These are phyloP conservation scores for Circinella umbellata DNA, from an alignment of 371 early-diverging fungal species.

Conservation along the genomic window DNA sequence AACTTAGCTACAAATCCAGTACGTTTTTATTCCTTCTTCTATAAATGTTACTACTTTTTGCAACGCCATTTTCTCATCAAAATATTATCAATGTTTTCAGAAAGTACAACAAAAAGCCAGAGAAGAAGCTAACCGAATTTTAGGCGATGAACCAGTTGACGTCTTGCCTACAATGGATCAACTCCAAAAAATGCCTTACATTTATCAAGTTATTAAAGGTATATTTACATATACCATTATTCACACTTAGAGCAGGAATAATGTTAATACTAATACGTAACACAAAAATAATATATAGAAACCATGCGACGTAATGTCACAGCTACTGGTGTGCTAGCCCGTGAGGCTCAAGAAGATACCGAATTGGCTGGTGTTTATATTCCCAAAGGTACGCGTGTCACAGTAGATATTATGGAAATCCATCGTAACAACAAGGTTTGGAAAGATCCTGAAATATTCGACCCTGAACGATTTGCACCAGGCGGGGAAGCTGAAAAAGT, in stretches of 20 bases:
- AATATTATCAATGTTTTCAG: conserved; percentile 1
- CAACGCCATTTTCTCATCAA: too few species aligned
- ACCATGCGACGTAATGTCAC: conserved; percentile 22
- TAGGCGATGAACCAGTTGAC: conserved; percentile 49
- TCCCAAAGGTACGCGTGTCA: conserved; percentile 19
- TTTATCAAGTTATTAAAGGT: conserved; percentile 42
- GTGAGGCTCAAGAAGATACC: conserved; percentile 15
- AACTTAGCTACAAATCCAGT: conserved; percentile 32
- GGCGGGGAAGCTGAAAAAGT: conserved; percentile 22
- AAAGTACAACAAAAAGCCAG: conserved; percentile 52
- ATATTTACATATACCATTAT: background rate
- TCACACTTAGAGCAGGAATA: background rate
- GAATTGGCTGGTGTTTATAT: conserved; percentile 14
- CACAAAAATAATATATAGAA: conserved; percentile 12
- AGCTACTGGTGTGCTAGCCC: conserved; percentile 2
- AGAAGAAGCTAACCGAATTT: conserved; percentile 46
- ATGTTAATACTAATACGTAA: background rate
- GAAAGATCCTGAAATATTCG: conserved; percentile 23
- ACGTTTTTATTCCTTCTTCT: background rate
- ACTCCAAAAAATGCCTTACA: conserved; percentile 43
- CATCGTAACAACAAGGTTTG: conserved; percentile 31
- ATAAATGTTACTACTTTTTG: too few species aligned
- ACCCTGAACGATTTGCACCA: conserved; percentile 28
- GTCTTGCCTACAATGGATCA: conserved; percentile 49
- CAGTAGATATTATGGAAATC: conserved; percentile 15